Percentiles rank a stretch among this genome's conserved stretches.
Evolutionary conservation across 345 rosid species (phyloP).

Genomic region (Trapa bicornis): DNA sequence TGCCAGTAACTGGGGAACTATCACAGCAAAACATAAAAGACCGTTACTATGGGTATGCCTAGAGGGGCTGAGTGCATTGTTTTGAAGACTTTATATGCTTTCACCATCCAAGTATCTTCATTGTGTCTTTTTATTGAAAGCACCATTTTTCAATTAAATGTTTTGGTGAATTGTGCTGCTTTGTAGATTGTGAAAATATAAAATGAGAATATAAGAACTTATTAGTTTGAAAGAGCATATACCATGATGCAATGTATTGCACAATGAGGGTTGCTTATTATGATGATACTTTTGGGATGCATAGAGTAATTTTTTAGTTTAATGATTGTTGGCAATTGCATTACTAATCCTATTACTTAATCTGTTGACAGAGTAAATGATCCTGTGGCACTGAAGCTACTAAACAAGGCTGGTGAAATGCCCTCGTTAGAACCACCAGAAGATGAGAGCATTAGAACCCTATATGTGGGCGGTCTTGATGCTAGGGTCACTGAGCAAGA

Average conservation of each 20-base stretch:
- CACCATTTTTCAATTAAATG: not conserved
- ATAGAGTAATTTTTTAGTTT: not conserved
- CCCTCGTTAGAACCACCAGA: conserved; percentile 85
- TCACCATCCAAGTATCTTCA: not conserved
- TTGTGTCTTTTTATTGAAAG: not conserved
- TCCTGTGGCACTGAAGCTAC: conserved; percentile 86
- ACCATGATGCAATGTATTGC: not conserved
- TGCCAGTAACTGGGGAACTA: conserved; percentile 87
- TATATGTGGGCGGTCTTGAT: conserved; percentile 84
- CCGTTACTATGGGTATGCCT: conserved; percentile 83
- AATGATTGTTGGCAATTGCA: not conserved
- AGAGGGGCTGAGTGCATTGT: no score
- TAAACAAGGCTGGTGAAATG: conserved; percentile 95
- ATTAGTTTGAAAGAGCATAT: not conserved
- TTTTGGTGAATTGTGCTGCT: not conserved
- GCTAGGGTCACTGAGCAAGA: conserved; percentile 79
- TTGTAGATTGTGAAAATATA: not conserved
- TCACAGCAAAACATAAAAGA: conserved; percentile 95
- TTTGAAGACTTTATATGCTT: not conserved
- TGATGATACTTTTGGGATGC: not conserved
- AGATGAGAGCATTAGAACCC: conserved; percentile 82
- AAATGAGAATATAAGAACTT: not conserved
- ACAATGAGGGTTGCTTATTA: not conserved
- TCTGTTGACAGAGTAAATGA: conserved; percentile 61
- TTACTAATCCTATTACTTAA: not conserved